Conservation (phyloP, 108 stramenopile species). For the Cyclotella atomus region DNA sequence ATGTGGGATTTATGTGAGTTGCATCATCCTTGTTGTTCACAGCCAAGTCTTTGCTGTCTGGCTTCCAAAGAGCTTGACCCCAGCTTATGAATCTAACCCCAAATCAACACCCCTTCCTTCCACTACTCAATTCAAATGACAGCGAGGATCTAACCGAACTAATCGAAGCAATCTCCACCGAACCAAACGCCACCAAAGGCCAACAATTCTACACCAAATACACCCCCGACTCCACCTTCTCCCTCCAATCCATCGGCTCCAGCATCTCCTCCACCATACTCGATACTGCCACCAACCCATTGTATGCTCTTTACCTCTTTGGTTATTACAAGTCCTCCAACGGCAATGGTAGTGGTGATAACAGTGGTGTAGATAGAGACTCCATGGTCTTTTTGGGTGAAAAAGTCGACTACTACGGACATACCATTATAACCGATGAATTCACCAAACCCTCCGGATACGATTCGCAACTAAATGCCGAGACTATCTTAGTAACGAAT, state of each 20-base stretch:
- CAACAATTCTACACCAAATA: slow-evolving; percentile 14
- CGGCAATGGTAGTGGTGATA: slow-evolving; percentile 18
- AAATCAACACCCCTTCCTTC: not conserved
- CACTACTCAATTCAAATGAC: not conserved
- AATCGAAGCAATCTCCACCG: slow-evolving; percentile 26
- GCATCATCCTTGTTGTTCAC: not conserved
- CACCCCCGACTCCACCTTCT: not conserved
- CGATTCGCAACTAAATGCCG: slow-evolving; percentile 26
- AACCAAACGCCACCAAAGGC: slow-evolving; percentile 14
- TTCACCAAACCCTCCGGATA: slow-evolving; percentile 36
- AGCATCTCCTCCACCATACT: not conserved
- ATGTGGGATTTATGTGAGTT: slow-evolving; percentile 43
- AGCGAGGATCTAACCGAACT: slow-evolving; percentile 15
- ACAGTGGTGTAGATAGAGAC: not conserved
- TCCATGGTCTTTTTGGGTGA: slow-evolving; percentile 18
- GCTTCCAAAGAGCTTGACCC: not conserved
- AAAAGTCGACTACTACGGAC: slow-evolving; percentile 28
- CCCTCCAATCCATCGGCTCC: slow-evolving; percentile 20
- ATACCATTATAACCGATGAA: slow-evolving; percentile 39
- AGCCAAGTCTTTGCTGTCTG: not conserved
- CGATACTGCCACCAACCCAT: slow-evolving; percentile 19
- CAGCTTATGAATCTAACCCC: too few species aligned
- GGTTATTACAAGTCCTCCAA: slow-evolving; percentile 20
- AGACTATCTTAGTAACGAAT: slow-evolving; percentile 49
- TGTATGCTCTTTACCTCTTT: slow-evolving; percentile 36